Percentiles rank a stretch among this genome's conserved stretches.
Conservation (phyloP, 805 yeast genomes). For the Ogataea paraovalis region DNA sequence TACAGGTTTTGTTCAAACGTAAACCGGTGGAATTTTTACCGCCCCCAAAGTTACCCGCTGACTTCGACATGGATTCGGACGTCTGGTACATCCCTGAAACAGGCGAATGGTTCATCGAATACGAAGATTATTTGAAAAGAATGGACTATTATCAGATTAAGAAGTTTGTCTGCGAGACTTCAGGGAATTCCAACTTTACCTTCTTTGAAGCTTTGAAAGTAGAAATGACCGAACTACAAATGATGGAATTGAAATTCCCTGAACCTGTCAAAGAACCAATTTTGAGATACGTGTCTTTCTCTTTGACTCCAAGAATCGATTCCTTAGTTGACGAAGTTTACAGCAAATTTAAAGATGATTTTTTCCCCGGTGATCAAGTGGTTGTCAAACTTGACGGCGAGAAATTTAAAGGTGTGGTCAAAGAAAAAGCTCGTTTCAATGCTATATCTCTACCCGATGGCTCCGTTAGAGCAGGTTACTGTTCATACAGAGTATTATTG, state of each 20-base stretch:
- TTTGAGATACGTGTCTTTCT: slow-evolving; percentile 78
- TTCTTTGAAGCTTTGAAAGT: slow-evolving; percentile 83
- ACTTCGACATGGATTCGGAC: slow-evolving; percentile 48
- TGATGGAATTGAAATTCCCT: slow-evolving; percentile 80
- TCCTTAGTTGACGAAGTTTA: slow-evolving; percentile 85
- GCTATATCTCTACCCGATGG: slow-evolving; percentile 37
- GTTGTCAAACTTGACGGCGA: slow-evolving; percentile 48
- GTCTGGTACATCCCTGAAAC: slow-evolving; percentile 85
- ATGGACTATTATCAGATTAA: slow-evolving; percentile 69
- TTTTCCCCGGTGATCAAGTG: slow-evolving; percentile 87
- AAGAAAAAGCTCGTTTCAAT: slow-evolving; percentile 83
- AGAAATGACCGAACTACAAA: slow-evolving; percentile 59
- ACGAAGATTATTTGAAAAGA: slow-evolving; percentile 70
- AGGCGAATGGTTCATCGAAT: slow-evolving; percentile 78
- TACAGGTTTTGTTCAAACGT: slow-evolving; percentile 71
- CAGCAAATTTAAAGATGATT: slow-evolving; percentile 69
- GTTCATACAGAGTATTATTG: slow-evolving; percentile 69
- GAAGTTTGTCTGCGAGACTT: slow-evolving; percentile 91
- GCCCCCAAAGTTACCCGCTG: slow-evolving; percentile 54
- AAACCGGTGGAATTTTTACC: slow-evolving; percentile 60
- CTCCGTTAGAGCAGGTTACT: slow-evolving; percentile 38
- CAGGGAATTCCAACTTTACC: slow-evolving; percentile 89
- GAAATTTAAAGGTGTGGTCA: slow-evolving; percentile 53
- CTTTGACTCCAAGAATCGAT: slow-evolving; percentile 77
- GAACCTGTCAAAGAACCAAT: slow-evolving; percentile 90